Conservation (phyloP, 2,329 filamentous ascomycete genomes). For the Sarocladium oryzae region DNA sequence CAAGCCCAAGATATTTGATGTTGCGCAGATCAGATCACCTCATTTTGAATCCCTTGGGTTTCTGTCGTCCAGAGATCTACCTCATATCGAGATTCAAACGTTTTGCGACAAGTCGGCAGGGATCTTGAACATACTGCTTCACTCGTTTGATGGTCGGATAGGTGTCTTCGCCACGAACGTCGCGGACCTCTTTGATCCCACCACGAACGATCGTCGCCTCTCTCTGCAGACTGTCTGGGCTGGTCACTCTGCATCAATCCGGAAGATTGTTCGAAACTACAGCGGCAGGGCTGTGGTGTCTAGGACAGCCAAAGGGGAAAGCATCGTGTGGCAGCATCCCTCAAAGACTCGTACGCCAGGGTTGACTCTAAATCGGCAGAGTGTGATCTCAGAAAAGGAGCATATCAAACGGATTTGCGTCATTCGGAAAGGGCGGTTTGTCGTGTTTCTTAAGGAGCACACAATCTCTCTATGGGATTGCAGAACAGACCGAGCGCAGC, state of each 20-base stretch:
- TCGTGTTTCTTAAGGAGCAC: slow-evolving; percentile 71
- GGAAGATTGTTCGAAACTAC: slow-evolving; percentile 81
- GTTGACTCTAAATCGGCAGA: slow-evolving; percentile 54
- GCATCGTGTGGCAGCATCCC: slow-evolving; percentile 67
- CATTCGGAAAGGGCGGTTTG: slow-evolving; percentile 68
- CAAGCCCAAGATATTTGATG: slow-evolving; percentile 70
- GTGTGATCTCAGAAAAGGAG: slow-evolving; percentile 57
- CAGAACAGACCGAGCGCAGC: slow-evolving; percentile 45
- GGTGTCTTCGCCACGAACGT: slow-evolving; percentile 75
- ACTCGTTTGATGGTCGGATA: slow-evolving; percentile 80
- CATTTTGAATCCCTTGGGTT: slow-evolving; percentile 41
- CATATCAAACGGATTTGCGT: slow-evolving; percentile 78
- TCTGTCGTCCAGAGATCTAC: slow-evolving; percentile 16
- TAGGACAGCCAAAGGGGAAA: slow-evolving; percentile 70
- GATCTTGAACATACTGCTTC: slow-evolving; percentile 66
- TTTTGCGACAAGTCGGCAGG: slow-evolving; percentile 63
- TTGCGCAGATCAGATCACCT: slow-evolving; percentile 65
- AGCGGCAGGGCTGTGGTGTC: slow-evolving; percentile 76
- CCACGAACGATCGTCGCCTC: slow-evolving; percentile 53
- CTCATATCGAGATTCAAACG: slow-evolving; percentile 62
- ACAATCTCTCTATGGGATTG: slow-evolving; percentile 77
- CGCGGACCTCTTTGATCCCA: slow-evolving; percentile 73
- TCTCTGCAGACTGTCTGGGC: slow-evolving; percentile 65
- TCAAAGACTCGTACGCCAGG: slow-evolving; percentile 32
- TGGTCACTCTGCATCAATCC: slow-evolving; percentile 73